Base-by-base conservation (phyloP, 2,329 filamentous ascomycete species). In the Aureobasidium pullulans region DNA sequence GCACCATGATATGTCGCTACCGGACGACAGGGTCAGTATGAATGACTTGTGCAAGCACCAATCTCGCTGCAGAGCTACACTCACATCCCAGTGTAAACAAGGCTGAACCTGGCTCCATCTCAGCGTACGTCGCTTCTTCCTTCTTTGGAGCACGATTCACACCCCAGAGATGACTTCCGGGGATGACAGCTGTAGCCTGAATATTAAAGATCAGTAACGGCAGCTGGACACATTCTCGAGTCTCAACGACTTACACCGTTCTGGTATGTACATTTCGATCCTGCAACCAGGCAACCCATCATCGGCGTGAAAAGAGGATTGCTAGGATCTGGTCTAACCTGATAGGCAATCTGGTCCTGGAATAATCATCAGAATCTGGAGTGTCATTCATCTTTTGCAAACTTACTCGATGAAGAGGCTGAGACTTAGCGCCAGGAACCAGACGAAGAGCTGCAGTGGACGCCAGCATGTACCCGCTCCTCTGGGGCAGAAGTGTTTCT, bases 1-100 rank as follows among this genome's bases (percentile, higher is more conserved):
- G 49, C 49, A 42, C 49, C 49, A 10, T 53, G 49, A n/a, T 53
- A 53, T 31, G 37, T 53, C n/a, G 49, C 49, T 53, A 37, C 9
- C 15, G 13, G 2, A 7, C 16, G 8, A 7, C 13, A 1, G 5
- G 1, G 11, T 50, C 6, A 50, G 47, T 11, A 28, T 13, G 2
- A n/a, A n/a, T 36, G 23, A 23, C 23, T 42, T n/a, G 15, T 13
- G 7, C 39, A 6, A 15, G 4, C 16, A 1, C 8, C 4, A 4
- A 53, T 32, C 16, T 23, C 49, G 3, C 1, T 8, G 6, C 11
- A 23, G 5, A 15, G 5, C 28, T 10, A 15, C 1, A 53, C 49
- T 31, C 13, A 43, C 49, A 53, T 1, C 49, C 49, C 10, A 53
- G 39, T 6, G 49, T 53, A 15, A 53, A 43, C 2, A 53, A 29